phyloP scores from a whole-genome alignment of 73 alveolate species.

The Breviolum minutum region DNA sequence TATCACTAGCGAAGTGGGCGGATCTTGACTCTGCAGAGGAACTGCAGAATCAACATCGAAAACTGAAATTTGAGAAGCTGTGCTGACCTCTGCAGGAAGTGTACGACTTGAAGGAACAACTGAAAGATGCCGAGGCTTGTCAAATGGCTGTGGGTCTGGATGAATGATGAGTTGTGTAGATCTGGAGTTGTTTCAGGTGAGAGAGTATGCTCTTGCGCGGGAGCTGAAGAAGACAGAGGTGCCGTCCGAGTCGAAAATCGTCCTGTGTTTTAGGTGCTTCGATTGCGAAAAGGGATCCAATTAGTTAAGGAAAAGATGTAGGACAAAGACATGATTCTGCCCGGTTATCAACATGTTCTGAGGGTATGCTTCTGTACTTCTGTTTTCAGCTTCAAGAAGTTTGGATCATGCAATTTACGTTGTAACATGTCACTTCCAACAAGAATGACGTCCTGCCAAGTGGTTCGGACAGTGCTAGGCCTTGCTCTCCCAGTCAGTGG shows the following conservation, averaged over 20 bases:
- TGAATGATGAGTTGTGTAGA: background rate
- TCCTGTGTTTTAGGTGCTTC: no score
- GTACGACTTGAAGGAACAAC: slow-evolving; percentile 33
- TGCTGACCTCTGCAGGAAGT: slow-evolving; percentile 28
- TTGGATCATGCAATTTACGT: no score
- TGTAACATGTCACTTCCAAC: no score
- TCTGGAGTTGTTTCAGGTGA: background rate
- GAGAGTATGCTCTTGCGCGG: slow-evolving; percentile 37
- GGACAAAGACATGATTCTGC: no score
- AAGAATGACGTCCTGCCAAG: background rate
- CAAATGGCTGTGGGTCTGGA: no score
- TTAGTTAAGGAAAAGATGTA: no score
- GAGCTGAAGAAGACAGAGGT: slow-evolving; percentile 80
- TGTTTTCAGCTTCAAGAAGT: no score
- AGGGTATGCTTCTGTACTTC: no score
- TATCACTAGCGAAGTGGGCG: background rate
- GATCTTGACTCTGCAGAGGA: background rate
- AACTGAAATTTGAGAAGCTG: background rate
- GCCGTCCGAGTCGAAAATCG: background rate
- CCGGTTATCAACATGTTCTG: background rate
- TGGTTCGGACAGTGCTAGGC: background rate
- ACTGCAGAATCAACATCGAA: background rate
- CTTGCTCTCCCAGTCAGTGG: slow-evolving; percentile 46
- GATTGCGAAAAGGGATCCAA: no score
- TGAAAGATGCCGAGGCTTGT: slow-evolving; percentile 69